Percentiles rank a stretch among this genome's conserved stretches.
phyloP scores from a whole-genome alignment of 2,329 filamentous ascomycete species.

The Aureobasidium uvarum region DNA sequence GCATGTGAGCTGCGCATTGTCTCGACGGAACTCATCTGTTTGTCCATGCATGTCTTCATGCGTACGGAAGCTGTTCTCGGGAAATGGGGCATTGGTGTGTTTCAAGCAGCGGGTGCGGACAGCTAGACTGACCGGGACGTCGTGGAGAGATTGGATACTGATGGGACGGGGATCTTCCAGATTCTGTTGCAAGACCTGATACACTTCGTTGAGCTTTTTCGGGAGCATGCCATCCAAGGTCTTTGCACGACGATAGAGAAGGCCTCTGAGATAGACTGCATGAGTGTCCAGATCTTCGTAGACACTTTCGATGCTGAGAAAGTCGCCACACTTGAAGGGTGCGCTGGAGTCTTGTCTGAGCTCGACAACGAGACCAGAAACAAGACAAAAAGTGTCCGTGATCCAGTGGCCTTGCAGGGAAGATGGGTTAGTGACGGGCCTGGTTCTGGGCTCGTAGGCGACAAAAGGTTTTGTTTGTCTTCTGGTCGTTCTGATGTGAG shows the following conservation, averaged over 20 bases:
- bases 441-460: slow-evolving; percentile 10
- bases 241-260: slow-evolving; percentile 39
- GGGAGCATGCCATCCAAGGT: slow-evolving; percentile 41
- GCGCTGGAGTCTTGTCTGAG: slow-evolving; percentile 31
- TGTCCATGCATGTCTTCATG: background rate
- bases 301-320: slow-evolving; percentile 45
- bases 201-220: slow-evolving; percentile 47
- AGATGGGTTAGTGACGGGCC: background rate
- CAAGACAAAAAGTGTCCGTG: background rate
- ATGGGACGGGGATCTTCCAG: slow-evolving; percentile 33
- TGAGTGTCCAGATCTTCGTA: slow-evolving; percentile 31
- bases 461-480: background rate
- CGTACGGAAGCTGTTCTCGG: slow-evolving; percentile 31
- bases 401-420: slow-evolving; percentile 8
- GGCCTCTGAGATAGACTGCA: slow-evolving; percentile 42
- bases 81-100: slow-evolving; percentile 57
- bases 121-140: slow-evolving; percentile 8
- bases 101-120: slow-evolving; percentile 32
- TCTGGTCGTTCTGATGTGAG: background rate
- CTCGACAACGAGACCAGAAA: slow-evolving; percentile 36
- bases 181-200: slow-evolving; percentile 41
- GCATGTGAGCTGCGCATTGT: slow-evolving; percentile 49
- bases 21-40: slow-evolving; percentile 30
- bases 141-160: slow-evolving; percentile 29
- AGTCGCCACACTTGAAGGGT: slow-evolving; percentile 34